A percentile compares a stretch with the other conserved stretches of the same genome.
These are phyloP conservation scores for Fusarium sp. DNA, from an alignment of 2,329 filamentous ascomycete genomes.

Conservation along the genomic window DNA sequence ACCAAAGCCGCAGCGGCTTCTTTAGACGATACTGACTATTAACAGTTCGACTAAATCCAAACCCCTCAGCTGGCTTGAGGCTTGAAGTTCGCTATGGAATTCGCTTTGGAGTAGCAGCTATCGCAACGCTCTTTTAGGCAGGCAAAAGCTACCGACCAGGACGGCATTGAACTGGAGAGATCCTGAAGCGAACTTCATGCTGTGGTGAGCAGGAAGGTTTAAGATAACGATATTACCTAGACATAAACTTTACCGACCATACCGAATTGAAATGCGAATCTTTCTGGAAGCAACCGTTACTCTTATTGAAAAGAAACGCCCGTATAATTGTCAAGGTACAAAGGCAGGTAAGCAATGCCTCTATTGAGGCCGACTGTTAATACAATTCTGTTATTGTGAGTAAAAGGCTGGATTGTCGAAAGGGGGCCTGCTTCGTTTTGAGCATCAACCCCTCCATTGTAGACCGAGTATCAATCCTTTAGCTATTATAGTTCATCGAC, in stretches of 20 bases:
- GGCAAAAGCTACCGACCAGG: slow-evolving; percentile 24
- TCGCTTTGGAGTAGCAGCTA: slow-evolving; percentile 30
- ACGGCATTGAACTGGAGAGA: slow-evolving; percentile 25
- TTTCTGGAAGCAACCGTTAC: slow-evolving; percentile 23
- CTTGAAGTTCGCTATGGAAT: slow-evolving; percentile 32
- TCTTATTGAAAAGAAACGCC: neutral
- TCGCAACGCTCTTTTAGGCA: slow-evolving; percentile 24
- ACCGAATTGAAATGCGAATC: slow-evolving; percentile 37
- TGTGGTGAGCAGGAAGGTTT: slow-evolving; percentile 19
- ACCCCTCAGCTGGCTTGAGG: slow-evolving; percentile 39
- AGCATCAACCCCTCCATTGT: neutral
- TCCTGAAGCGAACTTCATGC: slow-evolving; percentile 20
- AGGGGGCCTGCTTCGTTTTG: neutral
- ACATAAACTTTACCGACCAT: slow-evolving; percentile 37
- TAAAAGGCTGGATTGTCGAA: neutral
- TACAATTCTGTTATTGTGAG: neutral
- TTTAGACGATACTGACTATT: slow-evolving; percentile 16
- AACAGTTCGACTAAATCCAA: slow-evolving; percentile 52
- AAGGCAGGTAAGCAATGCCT: neutral
- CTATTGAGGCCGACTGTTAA: neutral
- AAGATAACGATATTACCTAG: slow-evolving; percentile 39
- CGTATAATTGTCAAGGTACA: neutral
- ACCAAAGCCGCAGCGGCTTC: neutral
- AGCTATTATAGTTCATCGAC: neutral
- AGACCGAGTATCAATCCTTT: neutral